Evolutionary conservation across 2,329 filamentous ascomycete genomes (phyloP).

Genomic region (Calonectria crousiana): DNA sequence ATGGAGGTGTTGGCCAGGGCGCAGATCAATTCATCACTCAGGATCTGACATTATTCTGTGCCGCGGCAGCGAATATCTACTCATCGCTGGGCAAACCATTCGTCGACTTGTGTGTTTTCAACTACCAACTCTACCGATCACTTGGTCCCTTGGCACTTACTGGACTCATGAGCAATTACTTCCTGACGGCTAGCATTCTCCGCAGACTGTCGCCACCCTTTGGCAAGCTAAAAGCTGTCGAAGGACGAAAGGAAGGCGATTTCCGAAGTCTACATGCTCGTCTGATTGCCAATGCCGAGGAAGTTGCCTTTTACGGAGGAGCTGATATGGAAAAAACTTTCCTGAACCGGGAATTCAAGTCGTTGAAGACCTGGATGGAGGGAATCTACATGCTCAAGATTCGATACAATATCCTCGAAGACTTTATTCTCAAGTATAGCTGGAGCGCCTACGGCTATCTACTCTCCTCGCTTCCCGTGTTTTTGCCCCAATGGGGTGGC

Average conservation of each 20-base stretch:
- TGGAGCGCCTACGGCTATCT: constrained; percentile 99
- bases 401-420: constrained; percentile 97
- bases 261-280: constrained; percentile 92
- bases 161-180: constrained; percentile 91
- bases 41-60: constrained; percentile 95
- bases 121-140: constrained; percentile 94
- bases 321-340: constrained; percentile 96
- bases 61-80: constrained; percentile 90
- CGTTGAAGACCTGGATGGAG: constrained; percentile 97
- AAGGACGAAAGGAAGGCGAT: constrained; percentile 94
- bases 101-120: constrained; percentile 97
- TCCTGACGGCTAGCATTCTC: constrained; percentile 91
- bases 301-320: constrained; percentile 97
- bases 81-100: constrained; percentile 98
- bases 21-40: constrained; percentile 98
- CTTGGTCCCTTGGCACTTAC: constrained; percentile 89
- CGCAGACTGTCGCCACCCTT: constrained; percentile 93
- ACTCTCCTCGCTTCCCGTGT: constrained; percentile 91
- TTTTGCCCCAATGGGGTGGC: constrained; percentile 94
- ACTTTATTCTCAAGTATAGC: constrained; percentile 97
- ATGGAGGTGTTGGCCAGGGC: constrained; percentile 91
- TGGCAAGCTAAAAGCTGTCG: constrained; percentile 95
- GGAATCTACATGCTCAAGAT: constrained; percentile 98
- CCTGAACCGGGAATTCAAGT: constrained; percentile 91
- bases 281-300: constrained; percentile 95